Base-by-base conservation (phyloP, 345 rosid species). In the Aethionema arabicum region DNA sequence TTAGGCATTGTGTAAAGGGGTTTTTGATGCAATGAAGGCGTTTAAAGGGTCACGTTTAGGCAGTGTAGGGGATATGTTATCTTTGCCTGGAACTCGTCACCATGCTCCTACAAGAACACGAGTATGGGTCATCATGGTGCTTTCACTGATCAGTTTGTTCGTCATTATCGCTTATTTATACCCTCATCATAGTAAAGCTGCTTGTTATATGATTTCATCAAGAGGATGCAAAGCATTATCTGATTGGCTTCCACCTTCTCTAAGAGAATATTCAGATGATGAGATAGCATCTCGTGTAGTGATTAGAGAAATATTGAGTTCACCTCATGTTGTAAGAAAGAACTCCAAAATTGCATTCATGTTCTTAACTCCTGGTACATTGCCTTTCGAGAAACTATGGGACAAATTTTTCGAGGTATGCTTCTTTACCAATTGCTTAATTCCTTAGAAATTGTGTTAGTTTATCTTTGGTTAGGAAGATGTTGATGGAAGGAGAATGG, bases 331-430 rank as follows among this genome's bases (percentile, higher is more conserved):
- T 43, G 74, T 60, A 29, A 48, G 79, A 31, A 83, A 73, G 62
- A 79, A 72, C 16, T 66, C 98, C 12, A 93, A 93, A 70, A 79
- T 93, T 27, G 98, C 98, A 1, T 92, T 92, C 74, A 79, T 92
- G 89, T 92, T 87, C 83, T 82, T 92, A 72, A 86, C 79, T 74
- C 91, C 90, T 4, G 83, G 93, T 52, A 72, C 87, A 30, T 77
- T 92, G 71, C 97, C 98, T 69, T 90, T 93, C 3, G 99, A 93
- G 95, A 79, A 64, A 82, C 79, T 93, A 11, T 93, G 99, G 97
- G 96, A 90, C 43, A 90, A 67, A 56, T 95, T 95, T 73, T 88
- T 95, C 51, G 76, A 68, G 55, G 99, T 93, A 72, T 67, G 76
- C 32, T 53, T 57, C 11, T 54, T 52, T 39, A 33, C 21, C 27